Evolutionary conservation across 2,329 filamentous ascomycete genomes (phyloP), one percentile per base, ranked within the genome.

Genomic region (Aspergillus luchuensis): DNA sequence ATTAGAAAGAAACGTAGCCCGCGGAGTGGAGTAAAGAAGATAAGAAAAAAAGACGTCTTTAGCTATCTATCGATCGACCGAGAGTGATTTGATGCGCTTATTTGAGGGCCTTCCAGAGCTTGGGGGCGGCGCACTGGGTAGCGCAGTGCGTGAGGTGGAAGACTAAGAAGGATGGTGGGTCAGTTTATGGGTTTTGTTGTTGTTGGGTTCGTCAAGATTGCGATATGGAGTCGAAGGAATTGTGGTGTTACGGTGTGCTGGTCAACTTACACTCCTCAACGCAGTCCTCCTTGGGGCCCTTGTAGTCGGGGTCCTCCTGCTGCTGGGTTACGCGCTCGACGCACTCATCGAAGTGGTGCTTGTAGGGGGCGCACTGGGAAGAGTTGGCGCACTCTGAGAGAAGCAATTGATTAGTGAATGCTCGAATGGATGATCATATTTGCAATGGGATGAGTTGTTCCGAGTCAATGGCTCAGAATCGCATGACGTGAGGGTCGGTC

Each of bases 131-230:
- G 79, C 95, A 99, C 77, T 89, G 84, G 73, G 87, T 91, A 66
- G 94, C 92, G 84, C 95, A 99, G 86, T 98, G 95, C 72, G 91
- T 89, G 72, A 99, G 91, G 82, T 99, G 94, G 90, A 99, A 99
- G 85, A 97, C 94, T 97, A 71, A n/a, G 55, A 56, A 48, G 36
- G 21, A 30, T 17, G 19, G 15, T 10, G 62, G 69, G 63, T 71
- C 55, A 65, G 62, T 45, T 51, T 39, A 43, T 62, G 10, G 19
- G 10, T 28, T 54, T 56, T 23, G 57, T 41, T 23, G 57, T 41
- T 10, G n/a, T 17, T 5, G 10, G 28, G 30, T 25, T 47, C 4
- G 43, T 25, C 25, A 41, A 39, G 17, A 48, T 28, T 56, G 43
- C 0, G 11, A 36, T 36, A 48, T 30, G 7, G 8, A 10, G 19